phyloP scores from a whole-genome alignment of 139 green algal genomes.

The Volvox africanus region DNA sequence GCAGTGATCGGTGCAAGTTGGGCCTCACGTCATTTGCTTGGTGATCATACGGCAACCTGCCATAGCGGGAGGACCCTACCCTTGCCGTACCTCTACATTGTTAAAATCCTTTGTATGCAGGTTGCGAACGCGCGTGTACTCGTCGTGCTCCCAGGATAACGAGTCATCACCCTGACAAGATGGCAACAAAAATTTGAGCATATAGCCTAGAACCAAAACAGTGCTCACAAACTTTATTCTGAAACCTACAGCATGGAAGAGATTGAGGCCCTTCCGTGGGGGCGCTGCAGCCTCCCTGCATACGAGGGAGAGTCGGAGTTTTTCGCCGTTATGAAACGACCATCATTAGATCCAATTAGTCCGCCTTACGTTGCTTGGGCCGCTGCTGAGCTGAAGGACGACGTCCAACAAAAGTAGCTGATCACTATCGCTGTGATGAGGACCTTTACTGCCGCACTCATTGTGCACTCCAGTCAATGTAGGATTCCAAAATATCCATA shows the following conservation, averaged over 20 bases:
- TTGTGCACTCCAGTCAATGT: background rate
- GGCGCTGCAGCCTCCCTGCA: background rate
- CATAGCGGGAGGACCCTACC: too few species aligned
- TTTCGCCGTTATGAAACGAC: too few species aligned
- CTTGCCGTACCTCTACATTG: constrained; percentile 9
- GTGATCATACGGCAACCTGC: background rate
- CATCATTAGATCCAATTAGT: background rate
- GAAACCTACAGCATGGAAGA: constrained; percentile 10
- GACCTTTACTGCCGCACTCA: background rate
- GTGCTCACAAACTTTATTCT: too few species aligned
- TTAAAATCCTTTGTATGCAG: constrained; percentile 56
- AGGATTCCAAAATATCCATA: background rate
- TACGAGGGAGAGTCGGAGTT: too few species aligned
- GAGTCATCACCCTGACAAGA: constrained; percentile 49
- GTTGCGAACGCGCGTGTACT: constrained; percentile 50
- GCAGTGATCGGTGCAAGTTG: too few species aligned
- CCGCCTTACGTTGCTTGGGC: background rate
- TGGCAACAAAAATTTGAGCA: background rate
- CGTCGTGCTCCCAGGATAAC: constrained; percentile 65
- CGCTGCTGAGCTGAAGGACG: background rate
- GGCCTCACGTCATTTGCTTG: too few species aligned
- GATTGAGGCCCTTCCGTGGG: background rate
- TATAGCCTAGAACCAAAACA: too few species aligned
- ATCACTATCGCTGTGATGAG: constrained; percentile 1
- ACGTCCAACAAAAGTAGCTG: background rate